These are phyloP conservation scores for Acorus gramineus DNA, from an alignment of 106 monocot genomes.

Conservation along the genomic window DNA sequence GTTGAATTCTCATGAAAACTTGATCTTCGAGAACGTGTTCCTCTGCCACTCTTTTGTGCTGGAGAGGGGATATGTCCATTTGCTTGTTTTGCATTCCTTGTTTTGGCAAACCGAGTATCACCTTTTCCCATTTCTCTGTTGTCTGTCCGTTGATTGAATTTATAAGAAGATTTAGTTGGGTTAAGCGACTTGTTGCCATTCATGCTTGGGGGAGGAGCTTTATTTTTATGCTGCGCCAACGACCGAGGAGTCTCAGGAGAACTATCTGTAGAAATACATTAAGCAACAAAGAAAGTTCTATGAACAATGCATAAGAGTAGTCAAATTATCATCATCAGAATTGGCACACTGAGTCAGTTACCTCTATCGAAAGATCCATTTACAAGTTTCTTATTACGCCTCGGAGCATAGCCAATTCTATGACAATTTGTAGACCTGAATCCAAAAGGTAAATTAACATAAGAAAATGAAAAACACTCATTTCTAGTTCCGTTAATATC, in stretches of 20 bases:
- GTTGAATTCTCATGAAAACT: not conserved
- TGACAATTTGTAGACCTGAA: conserved; percentile 56
- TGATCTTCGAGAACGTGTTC: conserved; percentile 5
- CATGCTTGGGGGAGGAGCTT: conserved; percentile 2
- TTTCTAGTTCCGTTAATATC: not conserved
- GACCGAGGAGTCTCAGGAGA: conserved; percentile 18
- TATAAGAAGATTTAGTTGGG: not conserved
- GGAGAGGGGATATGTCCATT: conserved; percentile 1
- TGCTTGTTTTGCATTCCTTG: not conserved
- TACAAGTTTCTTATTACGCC: conserved; percentile 19
- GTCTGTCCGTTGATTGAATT: not conserved
- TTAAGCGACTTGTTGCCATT: not conserved
- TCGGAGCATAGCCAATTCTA: conserved; percentile 74
- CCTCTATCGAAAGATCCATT: conserved; percentile 16
- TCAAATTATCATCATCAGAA: too few relatives aligned
- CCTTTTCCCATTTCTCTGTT: conserved; percentile 15
- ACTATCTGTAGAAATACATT: conserved; percentile 15
- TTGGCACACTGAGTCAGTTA: not conserved
- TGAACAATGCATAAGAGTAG: not conserved
- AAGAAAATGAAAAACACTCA: too few relatives aligned
- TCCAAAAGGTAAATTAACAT: not conserved
- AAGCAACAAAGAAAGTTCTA: not conserved
- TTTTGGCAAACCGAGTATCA: conserved; percentile 6
- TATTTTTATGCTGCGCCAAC: conserved; percentile 2
- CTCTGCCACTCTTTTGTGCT: conserved; percentile 3